These are phyloP conservation scores for Xylariales sp. DNA, from an alignment of 2,329 filamentous ascomycete species.

Conservation along the genomic window DNA sequence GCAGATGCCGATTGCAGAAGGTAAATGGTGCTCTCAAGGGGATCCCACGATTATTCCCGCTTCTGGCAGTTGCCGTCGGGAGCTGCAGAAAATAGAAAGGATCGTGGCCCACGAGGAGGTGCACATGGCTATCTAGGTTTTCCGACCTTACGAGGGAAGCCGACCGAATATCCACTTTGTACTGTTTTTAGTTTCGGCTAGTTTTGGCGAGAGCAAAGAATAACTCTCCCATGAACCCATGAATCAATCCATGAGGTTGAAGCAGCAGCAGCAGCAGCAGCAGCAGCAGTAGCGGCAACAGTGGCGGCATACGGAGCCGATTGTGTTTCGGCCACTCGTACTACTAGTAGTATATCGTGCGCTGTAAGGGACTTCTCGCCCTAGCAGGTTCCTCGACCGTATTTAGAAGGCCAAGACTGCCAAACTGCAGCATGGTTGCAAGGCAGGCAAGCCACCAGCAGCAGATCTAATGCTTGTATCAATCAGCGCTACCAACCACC, in stretches of 20 bases:
- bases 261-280: background rate
- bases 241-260: constrained; percentile 11
- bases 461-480: constrained; percentile 16
- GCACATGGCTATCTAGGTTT: constrained; percentile 31
- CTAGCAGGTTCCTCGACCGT: constrained; percentile 23
- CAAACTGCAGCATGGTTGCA: constrained; percentile 28
- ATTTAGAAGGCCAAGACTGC: constrained; percentile 33
- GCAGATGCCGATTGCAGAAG: constrained; percentile 1
- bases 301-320: constrained; percentile 4
- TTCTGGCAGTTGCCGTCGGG: background rate
- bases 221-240: background rate
- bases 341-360: background rate
- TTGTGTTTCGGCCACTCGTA: constrained; percentile 19
- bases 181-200: constrained; percentile 34
- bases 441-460: constrained; percentile 31
- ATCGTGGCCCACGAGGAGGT: constrained; percentile 28
- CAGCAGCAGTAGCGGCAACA: no score
- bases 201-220: constrained; percentile 15
- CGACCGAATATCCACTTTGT: constrained; percentile 14
- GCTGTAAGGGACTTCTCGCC: constrained; percentile 20
- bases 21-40: background rate
- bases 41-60: constrained; percentile 3
- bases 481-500: background rate
- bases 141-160: constrained; percentile 4
- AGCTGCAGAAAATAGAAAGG: constrained; percentile 32